Base-by-base conservation (phyloP, 345 rosid species). In the Brassica cretica region DNA sequence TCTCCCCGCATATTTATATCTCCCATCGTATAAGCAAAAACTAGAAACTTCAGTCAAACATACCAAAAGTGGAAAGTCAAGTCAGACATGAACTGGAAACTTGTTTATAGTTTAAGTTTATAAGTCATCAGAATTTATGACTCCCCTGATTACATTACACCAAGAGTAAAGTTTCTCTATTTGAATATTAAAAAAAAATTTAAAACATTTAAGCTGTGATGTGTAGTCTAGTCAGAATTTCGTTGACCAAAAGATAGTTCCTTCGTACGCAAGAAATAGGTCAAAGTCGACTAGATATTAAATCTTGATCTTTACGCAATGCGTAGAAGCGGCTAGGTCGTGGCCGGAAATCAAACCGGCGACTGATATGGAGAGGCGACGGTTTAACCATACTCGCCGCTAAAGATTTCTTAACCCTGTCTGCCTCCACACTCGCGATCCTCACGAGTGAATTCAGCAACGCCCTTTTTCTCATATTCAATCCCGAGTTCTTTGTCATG, bases 361-460 rank as follows among this genome's bases (percentile, higher is more conserved):
- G 88, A 56, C 83, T 44, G 68, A 81, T 87, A 76, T 84, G 85
- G 29, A 84, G 85, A 16, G 89, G 77, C 30, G 90, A 84, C 1
- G 92, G 89, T 10, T 91, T 84, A 65, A 86, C 85, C 82, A 90
- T 4, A 11, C 8, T 74, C 18, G 88, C 82, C 5, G 86, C 65
- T 69, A 92, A 66, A 7, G 87, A 88, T 83, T 85, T 81, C 83
- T 76, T 84, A 9, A 90, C 89, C 49, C 88, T 29, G 44, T 89
- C 93, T 0, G 94, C 90, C 41, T 92, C 98, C 4, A 86, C 94
- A 27, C 90, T 87, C 0, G 90, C 85, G 15, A 92, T 87, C 77
- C 88, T 85, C 49, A 85, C 93, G 33, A 93, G 84, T 10, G 89
- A 93, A 80, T 93, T 93, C 74, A 85, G 76, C 91, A 93, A 87